Evolutionary conservation across 768 basidiomycete species (phyloP), one percentile per base, ranked within the genome.

Genomic region (Leccinum barrowsii): DNA sequence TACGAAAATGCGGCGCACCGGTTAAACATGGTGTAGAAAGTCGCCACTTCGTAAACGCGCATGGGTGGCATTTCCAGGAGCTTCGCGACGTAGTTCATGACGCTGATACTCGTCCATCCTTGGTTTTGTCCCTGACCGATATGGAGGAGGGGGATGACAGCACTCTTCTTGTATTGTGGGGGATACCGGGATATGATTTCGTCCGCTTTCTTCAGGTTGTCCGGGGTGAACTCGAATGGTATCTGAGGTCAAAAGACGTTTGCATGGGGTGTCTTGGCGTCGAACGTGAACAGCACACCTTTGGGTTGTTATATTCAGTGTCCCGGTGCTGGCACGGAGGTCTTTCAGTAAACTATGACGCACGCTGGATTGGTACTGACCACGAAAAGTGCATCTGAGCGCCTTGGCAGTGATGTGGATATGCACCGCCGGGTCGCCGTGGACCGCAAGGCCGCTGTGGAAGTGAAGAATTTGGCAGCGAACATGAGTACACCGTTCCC

Each of bases 1-100:
- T 30, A 26, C 17, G 5, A 13, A 37, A 37, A 58, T 54, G 40
- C 24, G n/a, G 62, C 83, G 67, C 58, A 92, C 92, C 95, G 85
- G 80, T 98, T 99, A 82, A 98, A 98, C 96, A 99, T 98, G 65
- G 97, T 99, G 76, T 99, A 99, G 78, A 99, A 99, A 13, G 94
- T 95, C 17, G 96, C 96, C 52, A 99, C 97, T 75, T 99, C 97
- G 73, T 99, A 99, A 2, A 98, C 97, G 10, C 97, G 90, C 97
- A 99, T 98, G 54, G 92, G 92, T 10, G 90, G 92, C 84, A 99
- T 89, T 67, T 90, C 93, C 30, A 98, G 82, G 32, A 96, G 78
- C 63, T 91, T 89, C 1, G 97, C 97, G 55, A 99, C 89, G 67
- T 94, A 92, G 77, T 99, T 98, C 97, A 99, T 99, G 60, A 96